phyloP scores from a whole-genome alignment of 2,329 filamentous ascomycete species.

The Cercospora sp. region DNA sequence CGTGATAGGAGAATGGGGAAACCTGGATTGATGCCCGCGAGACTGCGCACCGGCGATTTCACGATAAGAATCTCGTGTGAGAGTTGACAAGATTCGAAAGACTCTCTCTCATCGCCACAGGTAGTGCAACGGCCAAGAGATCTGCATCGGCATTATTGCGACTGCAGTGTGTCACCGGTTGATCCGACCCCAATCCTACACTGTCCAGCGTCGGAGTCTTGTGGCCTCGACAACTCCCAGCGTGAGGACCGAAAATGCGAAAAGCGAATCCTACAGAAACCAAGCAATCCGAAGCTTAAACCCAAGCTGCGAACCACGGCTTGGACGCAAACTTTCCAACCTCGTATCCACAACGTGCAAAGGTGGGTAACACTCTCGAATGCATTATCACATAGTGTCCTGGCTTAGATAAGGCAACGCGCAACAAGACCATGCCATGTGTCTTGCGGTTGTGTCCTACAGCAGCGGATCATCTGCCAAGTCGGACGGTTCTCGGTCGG shows the following conservation, averaged over 20 bases:
- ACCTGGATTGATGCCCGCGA: neutral
- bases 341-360: neutral
- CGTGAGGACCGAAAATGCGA: neutral
- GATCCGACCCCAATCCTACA: neutral
- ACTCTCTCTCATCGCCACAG: neutral
- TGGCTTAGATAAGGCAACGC: neutral
- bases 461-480: neutral
- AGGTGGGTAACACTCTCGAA: neutral
- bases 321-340: neutral
- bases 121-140: neutral
- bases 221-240: neutral
- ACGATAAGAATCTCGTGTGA: neutral
- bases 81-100: neutral
- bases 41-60: neutral
- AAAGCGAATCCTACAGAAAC: neutral
- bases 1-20: neutral
- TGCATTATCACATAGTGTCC: neutral
- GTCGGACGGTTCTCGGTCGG: conserved; percentile 5
- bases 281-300: conserved; percentile 3
- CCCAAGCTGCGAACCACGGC: conserved; percentile 4
- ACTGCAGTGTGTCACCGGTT: neutral
- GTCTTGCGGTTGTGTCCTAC: neutral
- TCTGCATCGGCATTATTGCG: neutral
- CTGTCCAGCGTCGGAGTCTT: neutral
- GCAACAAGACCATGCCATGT: neutral